Base-by-base conservation (phyloP, 1,284 basidiomycete species). In the Stygiomarasmius scandens region DNA sequence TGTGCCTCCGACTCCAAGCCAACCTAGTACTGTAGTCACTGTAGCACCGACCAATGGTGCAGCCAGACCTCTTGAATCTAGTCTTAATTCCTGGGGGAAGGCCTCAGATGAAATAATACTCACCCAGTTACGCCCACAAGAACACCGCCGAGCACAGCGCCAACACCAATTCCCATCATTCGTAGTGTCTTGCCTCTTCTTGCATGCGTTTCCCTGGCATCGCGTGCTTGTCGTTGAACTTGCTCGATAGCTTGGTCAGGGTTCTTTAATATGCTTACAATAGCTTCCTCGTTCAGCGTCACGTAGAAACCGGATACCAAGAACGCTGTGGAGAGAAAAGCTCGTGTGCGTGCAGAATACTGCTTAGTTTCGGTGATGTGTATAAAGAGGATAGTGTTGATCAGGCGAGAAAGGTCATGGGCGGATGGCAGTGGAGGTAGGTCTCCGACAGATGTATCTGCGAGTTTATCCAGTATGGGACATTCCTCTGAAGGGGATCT, bases 1-100 rank as follows among this genome's bases (percentile, higher is more conserved):
- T 1, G 81, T 83, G 0, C 83, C 83, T 25, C 84, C 83, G 11
- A 85, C 66, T 0, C 83, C 84, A 0, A 85, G 64, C 66, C 75
- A 78, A 0, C 80, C 80, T 14, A 85, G 69, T 4, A 84, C 61
- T 20, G 77, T 75, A 1, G 76, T 71, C 9, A 84, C 74, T 3
- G 77, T 80, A 20, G 81, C 82, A n/a, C 83, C 83, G 11, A 85
- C 81, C 1, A 85, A 64, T 14, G 83, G 83, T 10, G 84, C 84
- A 3, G 83, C 83, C 8, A 85, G 72, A 8, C 84, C 77, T 43
- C 76, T 19, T 20, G 22, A 10, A 52, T 27, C 16, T 1, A 25
- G 5, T 25, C 14, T 32, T 49, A 14, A 29, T 52, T 4, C 14
- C 38, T 41, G 11, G 11, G 5, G 16, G 38, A 16, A 9, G 5